Evolutionary conservation across 2,329 filamentous ascomycete genomes (phyloP), one percentile per base, ranked within the genome.

Genomic region (Pyrenophora graminea): DNA sequence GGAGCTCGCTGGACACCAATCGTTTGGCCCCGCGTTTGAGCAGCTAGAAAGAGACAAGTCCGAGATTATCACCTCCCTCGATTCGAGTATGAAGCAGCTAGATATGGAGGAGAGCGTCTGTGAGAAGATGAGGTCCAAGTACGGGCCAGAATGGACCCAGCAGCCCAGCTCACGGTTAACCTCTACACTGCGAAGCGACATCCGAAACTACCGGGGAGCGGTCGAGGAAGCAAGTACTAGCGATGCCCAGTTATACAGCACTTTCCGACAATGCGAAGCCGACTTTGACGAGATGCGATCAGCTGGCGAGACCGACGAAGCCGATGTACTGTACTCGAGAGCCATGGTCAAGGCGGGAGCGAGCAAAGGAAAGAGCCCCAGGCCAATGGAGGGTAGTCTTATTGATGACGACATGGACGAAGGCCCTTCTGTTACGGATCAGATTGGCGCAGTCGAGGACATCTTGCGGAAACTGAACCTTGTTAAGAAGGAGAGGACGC

Each of bases 81-180:
- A 97, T 49, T 84, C 84, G 50, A 90, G 90, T 63, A 86, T 87
- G 48, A 96, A 96, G 71, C 89, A 95, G 66, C 77, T 99, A 36
- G 94, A 99, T 62, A 91, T 94, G 85, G 94, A 99, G 73, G 95
- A 97, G 76, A 95, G 90, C 48, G 90, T 97, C 0, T 99, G 94
- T 71, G 94, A 99, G 73, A 99, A 97, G 79, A 99, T 99, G 94
- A 85, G 94, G 39, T 95, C 91, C 10, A 99, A 99, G 72, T 97
- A 97, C 70, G 92, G 93, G 48, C 83, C 82, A 23, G 93, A 97
- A 47, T 99, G 94, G 94, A 96, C 91, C 15, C 94, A 99, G 67
- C 94, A 99, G 67, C 94, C 94, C 9, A 97, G 93, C 70, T 90
- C 90, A 27, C 83, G 90, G 49, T 81, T 99, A 34, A 99, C 93